These are phyloP conservation scores for Bombardia bombarda DNA, from an alignment of 495 filamentous ascomycete genomes.

Conservation along the genomic window DNA sequence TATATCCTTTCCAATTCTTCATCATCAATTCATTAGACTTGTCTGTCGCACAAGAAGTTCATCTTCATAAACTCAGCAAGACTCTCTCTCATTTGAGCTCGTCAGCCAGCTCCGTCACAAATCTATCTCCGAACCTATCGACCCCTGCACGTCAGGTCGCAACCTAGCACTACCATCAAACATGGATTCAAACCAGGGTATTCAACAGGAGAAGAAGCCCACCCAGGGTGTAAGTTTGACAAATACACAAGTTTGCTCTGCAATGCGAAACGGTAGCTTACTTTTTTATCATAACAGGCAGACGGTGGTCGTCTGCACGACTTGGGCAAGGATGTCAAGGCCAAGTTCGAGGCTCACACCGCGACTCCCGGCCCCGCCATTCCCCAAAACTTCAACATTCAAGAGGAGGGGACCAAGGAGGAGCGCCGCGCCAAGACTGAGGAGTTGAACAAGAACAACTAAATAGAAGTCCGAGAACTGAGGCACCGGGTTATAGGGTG, in stretches of 20 bases:
- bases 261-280: neutral
- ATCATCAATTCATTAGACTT: neutral
- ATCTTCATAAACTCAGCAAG: no score
- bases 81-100: no score
- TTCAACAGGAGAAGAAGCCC: conserved; percentile 2
- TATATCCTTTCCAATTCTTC: neutral
- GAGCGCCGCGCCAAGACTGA: conserved; percentile 56
- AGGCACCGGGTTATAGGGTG: no score
- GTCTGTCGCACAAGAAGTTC: neutral
- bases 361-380: conserved; percentile 44
- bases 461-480: neutral
- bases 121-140: no score
- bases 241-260: neutral
- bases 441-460: conserved; percentile 55
- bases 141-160: no score
- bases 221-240: neutral
- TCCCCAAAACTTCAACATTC: conserved; percentile 33
- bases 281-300: neutral
- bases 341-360: conserved; percentile 33
- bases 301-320: conserved; percentile 15
- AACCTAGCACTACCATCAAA: no score
- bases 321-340: conserved; percentile 17
- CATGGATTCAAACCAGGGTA: neutral
- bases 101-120: no score
- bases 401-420: conserved; percentile 55